Evolutionary conservation across 2,329 filamentous ascomycete genomes (phyloP), one percentile per base, ranked within the genome.

Genomic region (Graphilbum ipis-grandicollis): DNA sequence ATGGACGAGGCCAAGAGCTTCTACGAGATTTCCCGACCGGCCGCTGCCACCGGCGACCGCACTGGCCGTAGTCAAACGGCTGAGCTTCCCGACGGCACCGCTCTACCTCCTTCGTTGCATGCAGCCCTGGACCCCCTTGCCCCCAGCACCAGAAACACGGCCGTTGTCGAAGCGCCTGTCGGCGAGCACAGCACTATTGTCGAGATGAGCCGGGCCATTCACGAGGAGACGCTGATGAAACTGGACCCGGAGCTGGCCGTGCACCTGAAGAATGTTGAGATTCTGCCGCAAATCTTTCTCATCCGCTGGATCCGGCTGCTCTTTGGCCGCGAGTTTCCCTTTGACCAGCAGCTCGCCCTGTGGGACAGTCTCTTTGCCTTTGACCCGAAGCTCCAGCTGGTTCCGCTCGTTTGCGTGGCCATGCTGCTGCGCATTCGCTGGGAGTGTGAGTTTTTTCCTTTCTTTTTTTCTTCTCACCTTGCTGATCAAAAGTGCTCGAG

Each of bases 281-380:
- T 98, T 42, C 60, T 94, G n/a, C 90, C 90, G 2, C 90, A 98
- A 49, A 88, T 98, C 35, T 98, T 96, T 51, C 61, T 96, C 19
- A 92, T 96, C 44, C 84, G 90, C 39, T 98, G 90, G 90, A 80
- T 96, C 40, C 75, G 90, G 21, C 70, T 98, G 1, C 60, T 98
- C 0, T 96, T 96, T 50, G 86, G 88, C 34, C 72, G 90, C 45
- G 90, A 98, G 53, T 96, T 94, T 47, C 74, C 83, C 0, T 92
- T 96, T 42, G 74, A 86, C 37, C 75, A 93, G 43, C 68, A 86
- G 30, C 68, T 98, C 28, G 62, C 72, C 18, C 68, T 98, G 39
- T 98, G 90, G 90, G 90, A 98, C 57, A 70, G 77, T 8, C 64
- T 98, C 2, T 92, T 98, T 52, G 81, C 86, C 2, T 74, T 92